Conservation (phyloP, 192 early-diverging fungal genomes). For the Podila clonocystis region DNA sequence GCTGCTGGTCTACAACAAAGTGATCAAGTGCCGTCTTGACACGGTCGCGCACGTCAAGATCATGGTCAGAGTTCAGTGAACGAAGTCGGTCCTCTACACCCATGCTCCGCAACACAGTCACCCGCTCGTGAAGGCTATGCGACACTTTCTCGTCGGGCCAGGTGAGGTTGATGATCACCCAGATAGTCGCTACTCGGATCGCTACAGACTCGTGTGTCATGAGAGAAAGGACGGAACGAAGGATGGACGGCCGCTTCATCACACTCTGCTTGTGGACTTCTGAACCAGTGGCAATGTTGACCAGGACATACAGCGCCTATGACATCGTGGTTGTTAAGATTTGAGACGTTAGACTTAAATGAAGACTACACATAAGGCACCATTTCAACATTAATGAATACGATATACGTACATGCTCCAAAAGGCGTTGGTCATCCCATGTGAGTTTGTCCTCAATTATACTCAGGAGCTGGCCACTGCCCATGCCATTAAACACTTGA, state of each 20-base stretch:
- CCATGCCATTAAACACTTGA: conserved; percentile 71
- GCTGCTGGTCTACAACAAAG: conserved; percentile 48
- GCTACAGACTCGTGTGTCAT: conserved; percentile 65
- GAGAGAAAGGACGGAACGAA: conserved; percentile 58
- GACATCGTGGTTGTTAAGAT: not conserved
- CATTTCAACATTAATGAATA: too few species aligned
- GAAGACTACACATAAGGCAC: not conserved
- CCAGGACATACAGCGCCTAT: conserved; percentile 75
- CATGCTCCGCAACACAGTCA: conserved; percentile 57
- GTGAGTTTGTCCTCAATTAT: conserved; percentile 73
- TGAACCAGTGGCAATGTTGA: conserved; percentile 75
- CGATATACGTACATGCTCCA: conserved; percentile 40
- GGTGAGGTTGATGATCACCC: conserved; percentile 81
- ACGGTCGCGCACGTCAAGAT: conserved; percentile 77
- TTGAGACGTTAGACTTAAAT: conserved; percentile 6
- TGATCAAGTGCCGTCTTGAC: conserved; percentile 73
- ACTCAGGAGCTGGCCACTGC: conserved; percentile 66
- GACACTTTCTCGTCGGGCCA: conserved; percentile 65
- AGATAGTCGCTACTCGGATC: conserved; percentile 72
- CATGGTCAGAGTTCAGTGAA: conserved; percentile 63
- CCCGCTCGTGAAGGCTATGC: conserved; percentile 54
- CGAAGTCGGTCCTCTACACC: conserved; percentile 69
- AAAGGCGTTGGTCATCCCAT: conserved; percentile 32
- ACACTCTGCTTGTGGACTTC: conserved; percentile 71
- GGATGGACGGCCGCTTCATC: conserved; percentile 61